A percentile compares a stretch with the other conserved stretches of the same genome.
Evolutionary conservation across 345 rosid genomes (phyloP).

Genomic region (Linum trigynum): DNA sequence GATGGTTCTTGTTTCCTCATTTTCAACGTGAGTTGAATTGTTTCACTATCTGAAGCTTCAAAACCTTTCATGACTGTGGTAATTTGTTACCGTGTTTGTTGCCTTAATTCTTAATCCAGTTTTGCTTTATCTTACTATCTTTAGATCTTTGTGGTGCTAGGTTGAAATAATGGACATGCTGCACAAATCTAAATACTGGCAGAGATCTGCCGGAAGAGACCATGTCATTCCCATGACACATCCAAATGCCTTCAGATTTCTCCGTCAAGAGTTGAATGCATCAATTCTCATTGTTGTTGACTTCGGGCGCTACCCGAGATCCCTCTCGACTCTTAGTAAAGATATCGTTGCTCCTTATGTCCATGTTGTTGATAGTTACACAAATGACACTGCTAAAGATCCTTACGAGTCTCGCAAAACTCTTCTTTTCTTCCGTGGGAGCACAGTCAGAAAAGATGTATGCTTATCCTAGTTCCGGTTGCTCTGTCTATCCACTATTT

Average conservation of each 20-base stretch:
- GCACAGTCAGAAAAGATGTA: constrained; percentile 84
- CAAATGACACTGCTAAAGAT: constrained; percentile 38
- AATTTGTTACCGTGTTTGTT: not conserved
- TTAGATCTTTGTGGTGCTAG: constrained; percentile 37
- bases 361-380: constrained; percentile 72
- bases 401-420: constrained; percentile 65
- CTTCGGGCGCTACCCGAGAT: constrained; percentile 71
- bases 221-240: constrained; percentile 97
- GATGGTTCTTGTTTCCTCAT: too few species aligned
- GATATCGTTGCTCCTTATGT: constrained; percentile 94
- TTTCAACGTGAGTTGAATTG: too few species aligned
- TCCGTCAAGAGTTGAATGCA: constrained; percentile 69
- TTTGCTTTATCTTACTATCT: not conserved
- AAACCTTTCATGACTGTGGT: not conserved
- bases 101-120: too few species aligned
- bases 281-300: constrained; percentile 83
- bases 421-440: constrained; percentile 88
- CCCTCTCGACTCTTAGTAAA: constrained; percentile 63
- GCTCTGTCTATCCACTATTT: not conserved
- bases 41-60: too few species aligned
- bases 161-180: constrained; percentile 60
- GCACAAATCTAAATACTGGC: constrained; percentile 71
- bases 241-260: constrained; percentile 99
- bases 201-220: constrained; percentile 87
- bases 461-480: constrained; percentile 6